A percentile compares a stretch with the other conserved stretches of the same genome.
Evolutionary conservation across 2,329 filamentous ascomycete genomes (phyloP).

Genomic region (Tolypocladium guangdongense): DNA sequence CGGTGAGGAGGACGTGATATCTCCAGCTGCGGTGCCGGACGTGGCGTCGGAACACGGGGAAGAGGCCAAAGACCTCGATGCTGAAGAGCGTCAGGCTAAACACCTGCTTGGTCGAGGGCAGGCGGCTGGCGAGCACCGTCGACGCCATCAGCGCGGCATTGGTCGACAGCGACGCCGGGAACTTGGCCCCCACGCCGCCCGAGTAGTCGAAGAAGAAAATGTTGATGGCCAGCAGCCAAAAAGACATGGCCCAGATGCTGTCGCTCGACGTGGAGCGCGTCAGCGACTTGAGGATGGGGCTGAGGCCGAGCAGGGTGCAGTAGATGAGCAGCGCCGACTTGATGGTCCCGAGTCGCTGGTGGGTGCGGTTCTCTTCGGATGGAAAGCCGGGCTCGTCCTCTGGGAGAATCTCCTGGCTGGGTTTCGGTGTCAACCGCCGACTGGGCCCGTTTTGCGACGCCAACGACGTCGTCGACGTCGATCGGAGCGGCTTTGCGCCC

Average conservation of each 20-base stretch:
- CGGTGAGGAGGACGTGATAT: conserved; percentile 68
- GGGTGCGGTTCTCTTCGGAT: conserved; percentile 27
- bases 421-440: conserved; percentile 8
- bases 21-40: conserved; percentile 71
- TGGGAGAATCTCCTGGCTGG: conserved; percentile 19
- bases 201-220: conserved; percentile 98
- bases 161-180: conserved; percentile 70
- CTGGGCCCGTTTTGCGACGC: conserved; percentile 3
- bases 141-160: conserved; percentile 96
- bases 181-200: conserved; percentile 50
- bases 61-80: conserved; percentile 93
- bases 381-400: conserved; percentile 13
- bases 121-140: conserved; percentile 80
- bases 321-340: conserved; percentile 93
- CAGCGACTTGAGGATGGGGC: conserved; percentile 92
- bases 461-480: conserved; percentile 34
- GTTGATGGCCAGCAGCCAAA: conserved; percentile 87
- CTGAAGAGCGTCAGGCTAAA: conserved; percentile 92
- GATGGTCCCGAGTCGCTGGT: conserved; percentile 60
- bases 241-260: conserved; percentile 95
- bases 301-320: conserved; percentile 80
- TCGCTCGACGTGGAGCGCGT: conserved; percentile 86
- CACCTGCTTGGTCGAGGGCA: conserved; percentile 85
- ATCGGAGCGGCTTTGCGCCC: conserved; percentile 38
- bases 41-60: conserved; percentile 92